A percentile compares a stretch with the other conserved stretches of the same genome.
phyloP scores from a whole-genome alignment of 2,329 filamentous ascomycete genomes.

The Coniochaeta ligniaria region DNA sequence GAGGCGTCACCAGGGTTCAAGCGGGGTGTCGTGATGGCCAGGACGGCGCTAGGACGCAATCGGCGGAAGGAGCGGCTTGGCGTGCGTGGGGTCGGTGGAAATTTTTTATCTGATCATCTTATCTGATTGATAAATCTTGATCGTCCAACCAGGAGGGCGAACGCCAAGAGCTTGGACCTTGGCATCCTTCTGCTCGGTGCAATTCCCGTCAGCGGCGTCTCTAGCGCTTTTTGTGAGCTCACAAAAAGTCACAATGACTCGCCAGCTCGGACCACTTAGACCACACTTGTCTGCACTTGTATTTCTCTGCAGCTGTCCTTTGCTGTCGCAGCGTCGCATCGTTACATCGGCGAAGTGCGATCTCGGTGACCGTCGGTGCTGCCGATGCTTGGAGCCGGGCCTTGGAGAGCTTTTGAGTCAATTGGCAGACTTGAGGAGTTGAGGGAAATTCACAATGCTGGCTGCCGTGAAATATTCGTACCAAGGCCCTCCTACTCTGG shows the following conservation, averaged over 20 bases:
- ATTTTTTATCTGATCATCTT: constrained; percentile 9
- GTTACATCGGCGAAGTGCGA: not conserved
- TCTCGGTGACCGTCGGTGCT: no score
- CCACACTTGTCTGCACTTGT: no score
- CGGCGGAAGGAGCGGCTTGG: not conserved
- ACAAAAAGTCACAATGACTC: not conserved
- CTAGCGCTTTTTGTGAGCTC: not conserved
- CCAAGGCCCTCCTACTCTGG: not conserved
- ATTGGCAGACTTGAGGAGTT: not conserved
- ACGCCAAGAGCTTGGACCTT: no score
- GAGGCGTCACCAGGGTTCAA: not conserved
- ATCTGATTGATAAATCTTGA: constrained; percentile 2
- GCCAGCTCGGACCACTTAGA: not conserved
- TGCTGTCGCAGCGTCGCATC: no score
- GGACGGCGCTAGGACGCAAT: not conserved
- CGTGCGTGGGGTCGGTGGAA: not conserved
- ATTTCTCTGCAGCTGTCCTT: not conserved
- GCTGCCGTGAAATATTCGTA: not conserved
- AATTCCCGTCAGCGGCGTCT: not conserved
- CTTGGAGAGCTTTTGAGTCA: not conserved
- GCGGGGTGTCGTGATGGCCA: not conserved
- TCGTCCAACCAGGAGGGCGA: not conserved
- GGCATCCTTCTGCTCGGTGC: not conserved
- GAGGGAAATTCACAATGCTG: not conserved
- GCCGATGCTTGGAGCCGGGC: no score